Evolutionary conservation across 148 eudicot species (phyloP).

Genomic region (Persicaria tinctoria): DNA sequence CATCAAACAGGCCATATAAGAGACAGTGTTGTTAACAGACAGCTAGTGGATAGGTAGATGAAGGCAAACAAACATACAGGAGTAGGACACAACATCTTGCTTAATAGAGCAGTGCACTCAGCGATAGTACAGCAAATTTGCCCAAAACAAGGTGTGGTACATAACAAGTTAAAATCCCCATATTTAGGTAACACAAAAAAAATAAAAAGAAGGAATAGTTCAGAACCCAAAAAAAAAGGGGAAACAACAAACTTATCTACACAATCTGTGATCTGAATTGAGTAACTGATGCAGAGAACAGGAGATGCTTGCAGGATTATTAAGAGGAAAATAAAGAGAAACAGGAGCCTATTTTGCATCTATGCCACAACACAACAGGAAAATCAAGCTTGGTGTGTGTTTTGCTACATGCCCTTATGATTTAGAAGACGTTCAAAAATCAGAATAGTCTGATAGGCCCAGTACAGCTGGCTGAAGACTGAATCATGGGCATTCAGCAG

Average conservation of each 20-base stretch:
- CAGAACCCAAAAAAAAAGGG: not conserved
- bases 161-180: not conserved
- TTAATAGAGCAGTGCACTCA: not conserved
- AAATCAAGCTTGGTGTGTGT: not conserved
- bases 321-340: not conserved
- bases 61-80: not conserved
- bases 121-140: conserved; percentile 3
- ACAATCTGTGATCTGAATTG: not conserved
- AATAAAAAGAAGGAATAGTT: not conserved
- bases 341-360: conserved; percentile 9
- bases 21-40: conserved; percentile 7
- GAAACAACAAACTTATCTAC: not conserved
- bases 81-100: not conserved
- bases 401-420: conserved; percentile 6
- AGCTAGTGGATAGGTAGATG: conserved; percentile 10
- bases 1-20: conserved; percentile 8
- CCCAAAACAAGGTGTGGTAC: conserved; percentile 9
- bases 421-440: conserved; percentile 1
- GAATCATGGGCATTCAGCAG: not conserved
- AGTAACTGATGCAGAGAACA: conserved; percentile 7
- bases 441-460: conserved; percentile 6
- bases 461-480: conserved; percentile 4
- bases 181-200: not conserved
- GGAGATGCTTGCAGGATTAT: conserved; percentile 7
- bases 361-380: conserved; percentile 1